Evolutionary conservation across 305 asterid species (phyloP).

Genomic region (Plantago coronopus): DNA sequence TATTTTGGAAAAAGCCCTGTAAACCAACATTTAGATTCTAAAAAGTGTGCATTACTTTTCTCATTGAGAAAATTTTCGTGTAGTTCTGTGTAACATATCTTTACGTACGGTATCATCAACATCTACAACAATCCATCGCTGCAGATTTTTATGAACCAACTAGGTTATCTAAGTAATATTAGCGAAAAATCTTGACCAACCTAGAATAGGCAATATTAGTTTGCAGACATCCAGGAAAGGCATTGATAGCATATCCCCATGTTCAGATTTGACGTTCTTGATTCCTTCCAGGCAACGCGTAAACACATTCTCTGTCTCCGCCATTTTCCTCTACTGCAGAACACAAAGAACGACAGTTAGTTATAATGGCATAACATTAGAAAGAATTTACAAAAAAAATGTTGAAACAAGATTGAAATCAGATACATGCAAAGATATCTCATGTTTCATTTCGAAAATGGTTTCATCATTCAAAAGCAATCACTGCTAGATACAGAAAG

Average conservation of each 20-base stretch:
- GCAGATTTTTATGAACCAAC: neutral
- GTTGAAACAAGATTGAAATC: too few species aligned
- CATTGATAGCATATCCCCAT: slow-evolving; percentile 63
- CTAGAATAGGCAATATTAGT: slow-evolving; percentile 72
- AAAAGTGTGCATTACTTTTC: too few species aligned
- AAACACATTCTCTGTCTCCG: slow-evolving; percentile 42
- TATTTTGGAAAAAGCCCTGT: too few species aligned
- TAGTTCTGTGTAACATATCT: too few species aligned
- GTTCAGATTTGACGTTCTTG: slow-evolving; percentile 56
- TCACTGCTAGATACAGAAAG: too few species aligned
- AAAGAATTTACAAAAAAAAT: too few species aligned
- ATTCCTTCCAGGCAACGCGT: slow-evolving; percentile 61
- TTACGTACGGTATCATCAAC: neutral
- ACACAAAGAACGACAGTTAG: neutral
- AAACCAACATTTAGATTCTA: too few species aligned
- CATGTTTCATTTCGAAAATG: too few species aligned
- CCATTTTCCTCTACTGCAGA: slow-evolving; percentile 39
- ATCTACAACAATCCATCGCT: neutral
- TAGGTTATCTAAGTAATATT: neutral
- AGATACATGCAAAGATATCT: too few species aligned
- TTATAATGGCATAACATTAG: too few species aligned
- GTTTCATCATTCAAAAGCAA: too few species aligned
- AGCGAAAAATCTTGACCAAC: slow-evolving; percentile 25
- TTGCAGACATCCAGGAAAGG: slow-evolving; percentile 84
- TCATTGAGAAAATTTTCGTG: slow-evolving; percentile 5